Conservation (phyloP, 108 stramenopile species). For the Mayamaea pseudoterrestris region DNA sequence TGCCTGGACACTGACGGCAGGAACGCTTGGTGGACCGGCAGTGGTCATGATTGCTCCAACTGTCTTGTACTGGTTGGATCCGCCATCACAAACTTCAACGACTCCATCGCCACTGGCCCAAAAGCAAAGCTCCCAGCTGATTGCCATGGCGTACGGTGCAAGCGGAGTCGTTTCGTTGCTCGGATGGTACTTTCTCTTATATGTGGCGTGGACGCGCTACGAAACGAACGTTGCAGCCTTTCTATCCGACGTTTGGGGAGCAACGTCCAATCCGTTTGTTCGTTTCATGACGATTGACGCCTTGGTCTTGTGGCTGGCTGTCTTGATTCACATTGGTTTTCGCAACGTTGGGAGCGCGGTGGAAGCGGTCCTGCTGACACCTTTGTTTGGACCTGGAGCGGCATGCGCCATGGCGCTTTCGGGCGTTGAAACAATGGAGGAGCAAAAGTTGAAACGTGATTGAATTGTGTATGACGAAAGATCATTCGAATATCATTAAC, state of each 20-base stretch:
- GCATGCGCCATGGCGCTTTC: background rate
- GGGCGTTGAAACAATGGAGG: no score
- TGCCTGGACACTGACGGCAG: no score
- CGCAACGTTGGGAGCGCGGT: background rate
- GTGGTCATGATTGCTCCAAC: no score
- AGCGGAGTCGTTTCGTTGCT: constrained; percentile 3
- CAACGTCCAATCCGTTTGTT: constrained; percentile 10
- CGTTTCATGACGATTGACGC: constrained; percentile 21
- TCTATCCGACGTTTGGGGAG: constrained; percentile 15
- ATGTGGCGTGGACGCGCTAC: constrained; percentile 1
- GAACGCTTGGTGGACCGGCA: no score
- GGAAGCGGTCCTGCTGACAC: background rate
- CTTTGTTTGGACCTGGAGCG: background rate
- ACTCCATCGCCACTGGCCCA: no score
- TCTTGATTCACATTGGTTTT: background rate
- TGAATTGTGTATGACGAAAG: no score
- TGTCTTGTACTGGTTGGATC: no score
- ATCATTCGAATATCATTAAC: no score
- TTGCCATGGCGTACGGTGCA: no score
- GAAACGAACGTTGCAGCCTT: constrained; percentile 6
- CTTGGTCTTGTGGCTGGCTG: background rate
- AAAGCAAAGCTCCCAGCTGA: no score
- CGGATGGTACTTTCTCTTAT: constrained; percentile 6
- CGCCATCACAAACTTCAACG: no score
- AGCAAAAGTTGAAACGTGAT: no score